phyloP scores from a whole-genome alignment of 345 rosid species.

The Citrus reticulata region DNA sequence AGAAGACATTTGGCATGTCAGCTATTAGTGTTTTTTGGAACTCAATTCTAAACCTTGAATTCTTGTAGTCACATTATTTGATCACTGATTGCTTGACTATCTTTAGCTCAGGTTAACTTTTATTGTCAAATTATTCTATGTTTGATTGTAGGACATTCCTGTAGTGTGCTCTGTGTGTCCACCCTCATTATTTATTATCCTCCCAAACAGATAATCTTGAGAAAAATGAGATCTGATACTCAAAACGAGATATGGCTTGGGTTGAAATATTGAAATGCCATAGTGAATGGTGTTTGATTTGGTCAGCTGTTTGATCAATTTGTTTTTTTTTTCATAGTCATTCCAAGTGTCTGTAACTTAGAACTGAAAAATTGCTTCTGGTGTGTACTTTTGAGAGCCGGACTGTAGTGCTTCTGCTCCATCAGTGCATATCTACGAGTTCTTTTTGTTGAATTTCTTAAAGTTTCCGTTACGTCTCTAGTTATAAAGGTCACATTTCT shows the following conservation, averaged over 20 bases:
- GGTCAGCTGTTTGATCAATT: not conserved
- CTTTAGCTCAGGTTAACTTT: not conserved
- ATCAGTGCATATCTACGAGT: not conserved
- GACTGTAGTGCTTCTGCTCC: not conserved
- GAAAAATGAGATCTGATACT: not conserved
- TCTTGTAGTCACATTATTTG: not conserved
- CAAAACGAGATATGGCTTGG: not conserved
- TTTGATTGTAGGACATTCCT: not conserved
- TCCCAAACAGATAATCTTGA: not conserved
- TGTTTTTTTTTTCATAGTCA: not conserved
- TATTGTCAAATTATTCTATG: not conserved
- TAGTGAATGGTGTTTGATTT: not conserved
- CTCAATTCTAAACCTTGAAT: not conserved
- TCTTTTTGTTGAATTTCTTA: not conserved
- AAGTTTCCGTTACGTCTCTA: not conserved
- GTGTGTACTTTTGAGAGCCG: not conserved
- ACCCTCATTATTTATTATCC: not conserved
- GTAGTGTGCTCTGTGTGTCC: not conserved
- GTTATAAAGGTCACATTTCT: not conserved
- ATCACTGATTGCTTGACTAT: not conserved
- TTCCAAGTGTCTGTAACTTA: not conserved
- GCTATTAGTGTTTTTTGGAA: not conserved
- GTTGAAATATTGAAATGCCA: not conserved
- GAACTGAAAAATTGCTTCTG: not conserved
- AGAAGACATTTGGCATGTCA: constrained; percentile 21